These are phyloP conservation scores for Fusarium sp. DNA, from an alignment of 2,329 filamentous ascomycete species.

Conservation along the genomic window DNA sequence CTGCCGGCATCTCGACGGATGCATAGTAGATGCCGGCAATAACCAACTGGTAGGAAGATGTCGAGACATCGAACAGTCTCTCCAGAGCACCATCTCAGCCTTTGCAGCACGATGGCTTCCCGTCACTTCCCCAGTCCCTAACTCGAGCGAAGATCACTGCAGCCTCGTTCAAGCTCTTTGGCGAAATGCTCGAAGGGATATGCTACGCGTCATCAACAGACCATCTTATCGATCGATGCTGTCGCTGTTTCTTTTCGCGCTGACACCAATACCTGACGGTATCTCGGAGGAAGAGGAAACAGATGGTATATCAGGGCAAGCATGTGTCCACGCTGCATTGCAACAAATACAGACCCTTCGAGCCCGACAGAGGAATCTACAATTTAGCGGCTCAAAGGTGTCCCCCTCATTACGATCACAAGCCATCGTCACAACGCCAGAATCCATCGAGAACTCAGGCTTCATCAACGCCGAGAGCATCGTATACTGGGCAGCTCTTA, in stretches of 20 bases:
- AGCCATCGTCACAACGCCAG: slow-evolving; percentile 43
- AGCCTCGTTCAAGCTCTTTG: slow-evolving; percentile 48
- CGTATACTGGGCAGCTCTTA: slow-evolving; percentile 58
- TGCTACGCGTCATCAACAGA: slow-evolving; percentile 57
- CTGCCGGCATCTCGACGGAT: slow-evolving; percentile 51
- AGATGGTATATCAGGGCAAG: slow-evolving; percentile 56
- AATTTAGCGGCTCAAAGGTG: slow-evolving; percentile 58
- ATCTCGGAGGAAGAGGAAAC: slow-evolving; percentile 57
- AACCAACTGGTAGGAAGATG: slow-evolving; percentile 14
- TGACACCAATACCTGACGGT: slow-evolving; percentile 56
- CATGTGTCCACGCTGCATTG: slow-evolving; percentile 57
- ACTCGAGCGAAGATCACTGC: slow-evolving; percentile 23
- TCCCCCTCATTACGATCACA: slow-evolving; percentile 44
- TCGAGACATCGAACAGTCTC: slow-evolving; percentile 45
- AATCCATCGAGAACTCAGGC: slow-evolving; percentile 47
- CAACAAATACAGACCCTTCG: slow-evolving; percentile 57
- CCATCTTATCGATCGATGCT: slow-evolving; percentile 58
- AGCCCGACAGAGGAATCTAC: slow-evolving; percentile 54
- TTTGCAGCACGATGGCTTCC: slow-evolving; percentile 51
- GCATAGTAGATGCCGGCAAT: slow-evolving; percentile 49
- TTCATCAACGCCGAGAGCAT: slow-evolving; percentile 56
- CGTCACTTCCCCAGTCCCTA: slow-evolving; percentile 22
- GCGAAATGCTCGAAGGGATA: slow-evolving; percentile 54
- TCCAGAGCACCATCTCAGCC: slow-evolving; percentile 47
- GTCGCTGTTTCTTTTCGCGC: slow-evolving; percentile 55